phyloP scores from a whole-genome alignment of 2,329 filamentous ascomycete species.

The Hysterium pulicare region DNA sequence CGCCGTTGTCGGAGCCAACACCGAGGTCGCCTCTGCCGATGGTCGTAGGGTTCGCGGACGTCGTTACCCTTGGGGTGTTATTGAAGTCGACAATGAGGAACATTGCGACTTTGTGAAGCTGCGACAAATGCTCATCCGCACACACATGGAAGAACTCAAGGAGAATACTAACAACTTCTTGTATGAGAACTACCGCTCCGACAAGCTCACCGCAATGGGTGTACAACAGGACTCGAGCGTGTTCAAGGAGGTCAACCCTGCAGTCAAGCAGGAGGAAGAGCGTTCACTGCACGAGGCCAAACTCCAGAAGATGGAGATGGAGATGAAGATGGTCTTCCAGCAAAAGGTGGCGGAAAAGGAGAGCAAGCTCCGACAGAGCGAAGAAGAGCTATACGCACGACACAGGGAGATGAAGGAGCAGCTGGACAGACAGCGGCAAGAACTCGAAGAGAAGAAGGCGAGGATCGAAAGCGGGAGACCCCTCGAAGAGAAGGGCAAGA shows the following conservation, averaged over 20 bases:
- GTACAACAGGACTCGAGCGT: slow-evolving; percentile 97
- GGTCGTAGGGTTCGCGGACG: slow-evolving; percentile 95
- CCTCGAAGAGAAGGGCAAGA: slow-evolving; percentile 96
- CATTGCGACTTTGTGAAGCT: slow-evolving; percentile 99
- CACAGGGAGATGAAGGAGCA: slow-evolving; percentile 99
- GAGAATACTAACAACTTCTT: slow-evolving; percentile 99
- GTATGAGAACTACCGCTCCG: slow-evolving; percentile 99
- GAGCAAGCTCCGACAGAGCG: slow-evolving; percentile 98
- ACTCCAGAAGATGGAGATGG: slow-evolving; percentile 99
- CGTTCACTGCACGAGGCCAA: slow-evolving; percentile 98
- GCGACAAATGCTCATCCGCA: slow-evolving; percentile 98
- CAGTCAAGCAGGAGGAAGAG: slow-evolving; percentile 99
- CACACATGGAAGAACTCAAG: slow-evolving; percentile 99
- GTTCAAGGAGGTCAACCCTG: slow-evolving; percentile 99
- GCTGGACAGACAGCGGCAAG: slow-evolving; percentile 87
- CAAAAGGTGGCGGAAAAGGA: slow-evolving; percentile 99
- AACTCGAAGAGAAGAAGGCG: slow-evolving; percentile 97
- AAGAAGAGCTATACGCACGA: slow-evolving; percentile 95
- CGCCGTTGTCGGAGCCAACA: slow-evolving; percentile 93
- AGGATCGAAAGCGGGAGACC: slow-evolving; percentile 93
- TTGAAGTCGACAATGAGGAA: slow-evolving; percentile 99
- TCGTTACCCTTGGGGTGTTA: slow-evolving; percentile 96
- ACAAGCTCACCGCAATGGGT: slow-evolving; percentile 98
- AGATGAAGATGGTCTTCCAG: slow-evolving; percentile 99
- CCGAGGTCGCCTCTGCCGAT: slow-evolving; percentile 86